These are phyloP conservation scores for Lophium mytilinum DNA, from an alignment of 495 filamentous ascomycete genomes.

Conservation along the genomic window DNA sequence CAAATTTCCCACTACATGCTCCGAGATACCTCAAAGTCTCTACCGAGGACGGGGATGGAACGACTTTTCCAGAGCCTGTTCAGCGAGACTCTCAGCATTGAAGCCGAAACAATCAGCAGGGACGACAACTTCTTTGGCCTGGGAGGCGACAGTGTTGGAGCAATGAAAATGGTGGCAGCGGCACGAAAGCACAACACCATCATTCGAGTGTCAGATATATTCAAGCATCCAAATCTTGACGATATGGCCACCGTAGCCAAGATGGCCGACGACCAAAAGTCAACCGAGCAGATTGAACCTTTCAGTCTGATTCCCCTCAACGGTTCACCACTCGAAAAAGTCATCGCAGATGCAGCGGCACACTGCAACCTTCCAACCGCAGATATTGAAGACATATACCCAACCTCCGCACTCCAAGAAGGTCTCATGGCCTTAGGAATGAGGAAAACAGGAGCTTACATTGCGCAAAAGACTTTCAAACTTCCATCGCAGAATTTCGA, in stretches of 20 bases:
- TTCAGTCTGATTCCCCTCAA: conserved; percentile 39
- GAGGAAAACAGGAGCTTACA: conserved; percentile 7
- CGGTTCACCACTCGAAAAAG: conserved; percentile 10
- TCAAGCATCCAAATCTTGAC: conserved; percentile 37
- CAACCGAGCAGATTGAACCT: conserved; percentile 26
- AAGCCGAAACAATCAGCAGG: conserved; percentile 4
- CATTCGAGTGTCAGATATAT: conserved; percentile 40
- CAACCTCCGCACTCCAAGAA: conserved; percentile 13
- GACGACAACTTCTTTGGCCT: conserved; percentile 21
- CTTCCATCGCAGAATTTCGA: conserved; percentile 37
- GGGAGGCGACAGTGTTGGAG: conserved; percentile 14
- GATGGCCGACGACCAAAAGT: neutral
- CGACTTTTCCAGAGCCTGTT: conserved; percentile 8
- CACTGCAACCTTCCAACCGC: conserved; percentile 1
- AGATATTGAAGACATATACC: conserved; percentile 19
- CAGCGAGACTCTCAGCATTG: conserved; percentile 9
- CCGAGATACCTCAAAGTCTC: conserved; percentile 25
- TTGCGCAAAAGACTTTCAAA: conserved; percentile 31
- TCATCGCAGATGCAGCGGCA: conserved; percentile 3
- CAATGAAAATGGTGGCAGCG: conserved; percentile 13
- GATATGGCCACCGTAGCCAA: conserved; percentile 35
- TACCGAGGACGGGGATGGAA: conserved; percentile 15
- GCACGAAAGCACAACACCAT: conserved; percentile 8
- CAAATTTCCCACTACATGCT: conserved; percentile 38
- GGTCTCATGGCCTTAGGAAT: conserved; percentile 10